Evolutionary conservation across 805 yeast species (phyloP), one percentile per base, ranked within the genome.

Genomic region (Teunomyces pallodes): DNA sequence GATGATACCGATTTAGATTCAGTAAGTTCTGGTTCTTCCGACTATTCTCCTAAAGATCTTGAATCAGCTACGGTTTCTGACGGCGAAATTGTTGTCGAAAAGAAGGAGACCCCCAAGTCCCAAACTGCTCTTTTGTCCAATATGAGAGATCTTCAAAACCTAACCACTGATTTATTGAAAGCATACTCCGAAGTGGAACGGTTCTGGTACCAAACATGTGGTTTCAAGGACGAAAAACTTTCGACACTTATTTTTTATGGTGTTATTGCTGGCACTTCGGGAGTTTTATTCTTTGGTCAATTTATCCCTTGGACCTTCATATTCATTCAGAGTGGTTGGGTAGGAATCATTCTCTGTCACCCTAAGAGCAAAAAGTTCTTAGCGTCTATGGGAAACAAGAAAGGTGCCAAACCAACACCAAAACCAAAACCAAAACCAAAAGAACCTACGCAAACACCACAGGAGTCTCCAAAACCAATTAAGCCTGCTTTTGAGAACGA

Each of bases 91-190:
- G 42, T 45, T 30, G 29, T 20, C 42, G 24, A 33, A 46, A 26
- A 52, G 53, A 49, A 59, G 51, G 43, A 61, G 53, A 16, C 53
- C 49, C 59, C 65, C 16, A 68, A 67, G 52, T 55, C 63, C 3
- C 76, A 76, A 52, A 61, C 75, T 53, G 67, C 72, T n/a, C 58
- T 80, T 29, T 54, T 80, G 50, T 74, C 83, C 49, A 87, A 85
- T 55, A 75, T 88, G 83, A 75, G 87, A 48, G 92, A 87, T 58
- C 69, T 87, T 26, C 96, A 89, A 61, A 81, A 82, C 51, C 64
- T 82, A 31, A 79, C 88, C 13, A 70, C 84, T 0, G 79, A 78
- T 46, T 49, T 84, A 6, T 72, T 87, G 24, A 66, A 71, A 12
- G 59, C 74, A 0, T 66, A 81, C 45, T 83, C 83, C 16, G 64